Base-by-base conservation (phyloP, 108 stramenopile genomes). In the Pseudonitzschia pungens region DNA sequence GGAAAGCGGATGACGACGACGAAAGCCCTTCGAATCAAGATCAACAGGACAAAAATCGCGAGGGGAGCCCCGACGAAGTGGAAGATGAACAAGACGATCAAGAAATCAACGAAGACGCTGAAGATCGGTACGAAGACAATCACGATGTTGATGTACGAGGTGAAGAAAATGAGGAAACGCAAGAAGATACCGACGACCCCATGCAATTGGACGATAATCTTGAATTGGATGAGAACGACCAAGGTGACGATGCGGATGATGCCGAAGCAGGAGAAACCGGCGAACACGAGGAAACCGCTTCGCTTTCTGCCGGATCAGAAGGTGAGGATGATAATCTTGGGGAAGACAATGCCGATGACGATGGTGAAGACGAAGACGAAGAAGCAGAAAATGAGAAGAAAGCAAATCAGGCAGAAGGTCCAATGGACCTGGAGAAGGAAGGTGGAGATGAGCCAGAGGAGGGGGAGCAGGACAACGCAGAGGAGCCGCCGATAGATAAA, bases 21-120 rank as follows among this genome's bases (percentile, higher is more conserved):
- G 84, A 87, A 65, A 91, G 75, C 65, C 83, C 81, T 41, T 83
- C 92, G 54, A 70, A 83, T 29, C 93, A 95, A 22, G 90, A 87
- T 27, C 62, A 79, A 40, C 48, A 86, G 31, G 96, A 96, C 52
- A 95, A 98, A 77, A 86, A 92, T 63, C 74, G 85, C 18, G 95
- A 97, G 11, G 95, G 86, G 55, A 83, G 75, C 22, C 60, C 60
- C 29, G 60, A 62, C 18, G 81, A 65, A 40, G 74, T 58, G 59
- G 42, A 69, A 51, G 66, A 68, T 28, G 79, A 87, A 24, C 71
- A 77, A 29, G 70, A 84, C 18, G 83, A 79, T 18, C 36, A 36
- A 36, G 56, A 8, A 73, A 82, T 84, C 28, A 85, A 85, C 27
- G 81, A 91, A 12, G 81, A 92, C 51, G 93, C 90, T 53, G 88